Percentiles rank a stretch among this genome's conserved stretches.
These are phyloP conservation scores for Combretum micranthum DNA, from an alignment of 345 rosid genomes.

Conservation along the genomic window DNA sequence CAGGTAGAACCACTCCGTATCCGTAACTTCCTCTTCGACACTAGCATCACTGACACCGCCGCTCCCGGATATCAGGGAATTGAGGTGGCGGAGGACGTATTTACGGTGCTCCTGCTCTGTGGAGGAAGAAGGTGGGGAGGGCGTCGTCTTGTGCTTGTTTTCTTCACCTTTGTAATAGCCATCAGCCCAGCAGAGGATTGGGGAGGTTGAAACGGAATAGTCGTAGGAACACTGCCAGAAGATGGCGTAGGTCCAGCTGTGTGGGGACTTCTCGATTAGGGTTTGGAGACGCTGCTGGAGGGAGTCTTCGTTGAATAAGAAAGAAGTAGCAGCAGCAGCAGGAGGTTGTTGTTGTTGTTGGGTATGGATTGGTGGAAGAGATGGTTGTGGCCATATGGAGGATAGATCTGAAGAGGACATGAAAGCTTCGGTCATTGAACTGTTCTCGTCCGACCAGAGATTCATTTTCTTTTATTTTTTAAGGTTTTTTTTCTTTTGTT, in stretches of 20 bases:
- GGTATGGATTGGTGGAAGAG: slow-evolving; percentile 28
- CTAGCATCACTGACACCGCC: slow-evolving; percentile 34
- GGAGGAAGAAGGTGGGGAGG: slow-evolving; percentile 26
- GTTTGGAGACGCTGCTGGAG: slow-evolving; percentile 80
- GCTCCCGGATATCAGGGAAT: slow-evolving; percentile 64
- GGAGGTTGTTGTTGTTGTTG: slow-evolving; percentile 7
- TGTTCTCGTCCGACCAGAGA: slow-evolving; percentile 76
- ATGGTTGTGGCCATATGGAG: slow-evolving; percentile 47
- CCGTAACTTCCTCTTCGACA: slow-evolving; percentile 76
- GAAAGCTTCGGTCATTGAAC: slow-evolving; percentile 79
- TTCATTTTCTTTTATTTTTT: slow-evolving; percentile 36
- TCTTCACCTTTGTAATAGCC: slow-evolving; percentile 85
- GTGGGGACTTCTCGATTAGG: slow-evolving; percentile 51
- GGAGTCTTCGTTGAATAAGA: slow-evolving; percentile 49
- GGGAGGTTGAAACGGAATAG: slow-evolving; percentile 31
- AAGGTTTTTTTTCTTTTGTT: too few relatives aligned
- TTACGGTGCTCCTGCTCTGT: slow-evolving; percentile 78
- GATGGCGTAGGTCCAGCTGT: slow-evolving; percentile 77
- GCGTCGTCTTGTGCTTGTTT: slow-evolving; percentile 29
- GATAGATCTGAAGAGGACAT: slow-evolving; percentile 56
- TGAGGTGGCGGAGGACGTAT: slow-evolving; percentile 61
- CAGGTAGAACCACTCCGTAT: slow-evolving; percentile 88
- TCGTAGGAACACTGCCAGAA: slow-evolving; percentile 83
- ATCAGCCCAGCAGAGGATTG: slow-evolving; percentile 74
- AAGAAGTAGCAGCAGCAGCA: slow-evolving; percentile 5